Percentiles rank a stretch among this genome's conserved stretches.
phyloP scores from a whole-genome alignment of 2,329 filamentous ascomycete genomes.

The Hypoxylon sp. region DNA sequence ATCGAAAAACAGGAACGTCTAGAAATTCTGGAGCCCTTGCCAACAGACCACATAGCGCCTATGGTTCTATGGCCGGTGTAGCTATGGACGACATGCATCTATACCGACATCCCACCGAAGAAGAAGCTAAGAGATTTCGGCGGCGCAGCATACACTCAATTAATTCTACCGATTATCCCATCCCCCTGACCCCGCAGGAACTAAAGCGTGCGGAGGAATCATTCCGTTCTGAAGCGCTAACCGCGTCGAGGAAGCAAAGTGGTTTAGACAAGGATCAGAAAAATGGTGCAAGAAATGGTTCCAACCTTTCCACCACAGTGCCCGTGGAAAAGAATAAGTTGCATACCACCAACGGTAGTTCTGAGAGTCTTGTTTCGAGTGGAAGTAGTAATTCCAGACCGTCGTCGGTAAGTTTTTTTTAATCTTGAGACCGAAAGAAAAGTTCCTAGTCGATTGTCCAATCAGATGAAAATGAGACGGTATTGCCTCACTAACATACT shows the following conservation, averaged over 20 bases:
- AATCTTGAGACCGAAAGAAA: constrained; percentile 25
- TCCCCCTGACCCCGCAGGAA: constrained; percentile 57
- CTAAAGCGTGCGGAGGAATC: constrained; percentile 57
- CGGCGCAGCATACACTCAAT: constrained; percentile 85
- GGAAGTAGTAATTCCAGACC: constrained; percentile 73
- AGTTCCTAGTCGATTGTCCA: constrained; percentile 58
- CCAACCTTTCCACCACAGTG: constrained; percentile 50
- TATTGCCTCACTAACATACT: constrained; percentile 59
- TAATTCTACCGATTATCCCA: constrained; percentile 63
- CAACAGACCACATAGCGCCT: constrained; percentile 68
- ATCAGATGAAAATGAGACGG: constrained; percentile 57
- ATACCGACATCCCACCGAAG: constrained; percentile 69
- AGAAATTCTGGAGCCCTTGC: constrained; percentile 56
- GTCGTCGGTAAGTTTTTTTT: constrained; percentile 72
- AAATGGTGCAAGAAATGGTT: constrained; percentile 55
- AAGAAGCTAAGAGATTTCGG: constrained; percentile 82
- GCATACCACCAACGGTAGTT: constrained; percentile 69
- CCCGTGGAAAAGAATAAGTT: constrained; percentile 53
- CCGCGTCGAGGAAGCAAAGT: constrained; percentile 50
- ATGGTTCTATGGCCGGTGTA: constrained; percentile 63
- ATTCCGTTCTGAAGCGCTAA: constrained; percentile 53
- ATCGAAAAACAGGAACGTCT: constrained; percentile 54
- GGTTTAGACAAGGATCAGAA: constrained; percentile 60
- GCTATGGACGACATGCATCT: constrained; percentile 79
- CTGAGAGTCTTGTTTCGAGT: constrained; percentile 74